Conservation (phyloP, 2,329 filamentous ascomycete genomes). For the Sordariomycetes sp. region DNA sequence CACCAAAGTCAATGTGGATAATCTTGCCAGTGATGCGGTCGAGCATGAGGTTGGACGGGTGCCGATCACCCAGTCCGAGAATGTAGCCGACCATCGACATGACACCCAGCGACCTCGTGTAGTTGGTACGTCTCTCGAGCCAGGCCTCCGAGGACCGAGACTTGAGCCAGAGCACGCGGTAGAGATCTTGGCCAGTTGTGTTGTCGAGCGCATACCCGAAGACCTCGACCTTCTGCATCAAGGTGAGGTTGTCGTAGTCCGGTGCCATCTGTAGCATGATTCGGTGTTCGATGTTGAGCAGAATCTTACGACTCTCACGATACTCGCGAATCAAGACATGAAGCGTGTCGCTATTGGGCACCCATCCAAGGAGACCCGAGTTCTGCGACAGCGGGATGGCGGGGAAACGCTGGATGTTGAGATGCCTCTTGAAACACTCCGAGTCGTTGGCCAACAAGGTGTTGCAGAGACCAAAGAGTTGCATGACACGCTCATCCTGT, state of each 20-base stretch:
- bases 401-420: constrained; percentile 92
- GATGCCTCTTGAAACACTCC: constrained; percentile 92
- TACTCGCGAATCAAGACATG: constrained; percentile 97
- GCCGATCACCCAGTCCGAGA: constrained; percentile 87
- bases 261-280: constrained; percentile 99
- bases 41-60: constrained; percentile 96
- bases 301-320: constrained; percentile 89
- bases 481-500: constrained; percentile 98
- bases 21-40: constrained; percentile 95
- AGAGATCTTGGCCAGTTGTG: constrained; percentile 96
- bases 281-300: constrained; percentile 97
- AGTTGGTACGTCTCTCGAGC: constrained; percentile 97
- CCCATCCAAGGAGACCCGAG: constrained; percentile 91
- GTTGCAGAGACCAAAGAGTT: constrained; percentile 95
- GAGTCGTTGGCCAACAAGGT: constrained; percentile 88
- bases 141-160: constrained; percentile 96
- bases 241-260: constrained; percentile 94
- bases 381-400: constrained; percentile 96
- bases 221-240: constrained; percentile 99
- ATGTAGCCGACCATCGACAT: constrained; percentile 99
- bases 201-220: constrained; percentile 99
- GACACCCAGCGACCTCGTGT: constrained; percentile 90
- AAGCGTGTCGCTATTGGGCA: constrained; percentile 93
- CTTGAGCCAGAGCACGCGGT: constrained; percentile 97
- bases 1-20: constrained; percentile 97